Percentiles rank a stretch among this genome's conserved stretches.
Evolutionary conservation across 1,284 basidiomycete genomes (phyloP).

Genomic region (Crucibulum cyathiforme): DNA sequence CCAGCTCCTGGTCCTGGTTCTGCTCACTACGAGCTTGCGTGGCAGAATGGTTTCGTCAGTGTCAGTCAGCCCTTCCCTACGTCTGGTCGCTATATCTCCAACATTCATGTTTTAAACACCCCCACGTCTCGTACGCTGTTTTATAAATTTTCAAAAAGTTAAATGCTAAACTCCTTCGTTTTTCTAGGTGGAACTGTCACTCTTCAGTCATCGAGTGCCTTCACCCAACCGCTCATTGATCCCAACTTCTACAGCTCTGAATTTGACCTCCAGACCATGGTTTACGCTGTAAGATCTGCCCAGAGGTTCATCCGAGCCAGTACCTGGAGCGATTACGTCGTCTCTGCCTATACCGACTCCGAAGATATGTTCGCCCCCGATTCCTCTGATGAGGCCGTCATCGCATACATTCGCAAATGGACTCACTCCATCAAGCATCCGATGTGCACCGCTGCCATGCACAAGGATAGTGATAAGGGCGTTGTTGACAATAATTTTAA

Average conservation of each 20-base stretch:
- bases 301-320: too few relatives aligned
- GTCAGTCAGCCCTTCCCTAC: background rate
- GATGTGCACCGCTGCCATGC: too few relatives aligned
- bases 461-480: too few relatives aligned
- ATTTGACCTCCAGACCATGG: conserved; percentile 26
- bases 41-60: background rate
- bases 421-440: too few relatives aligned
- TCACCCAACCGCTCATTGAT: conserved; percentile 3
- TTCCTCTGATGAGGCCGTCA: too few relatives aligned
- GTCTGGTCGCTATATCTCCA: background rate
- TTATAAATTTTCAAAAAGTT: too few relatives aligned
- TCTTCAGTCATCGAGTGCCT: background rate
- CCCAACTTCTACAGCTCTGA: conserved; percentile 33
- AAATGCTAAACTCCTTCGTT: background rate
- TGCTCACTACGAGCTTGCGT: conserved; percentile 20
- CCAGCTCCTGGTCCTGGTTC: conserved; percentile 21
- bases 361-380: too few relatives aligned
- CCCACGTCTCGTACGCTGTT: background rate
- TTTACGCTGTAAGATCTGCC: too few relatives aligned
- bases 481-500: too few relatives aligned
- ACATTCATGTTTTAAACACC: background rate
- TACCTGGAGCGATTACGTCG: too few relatives aligned
- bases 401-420: too few relatives aligned
- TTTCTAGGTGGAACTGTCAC: background rate
- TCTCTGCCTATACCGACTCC: too few relatives aligned